Evolutionary conservation across 345 rosid species (phyloP).

Genomic region (Eutrema yunnanense): DNA sequence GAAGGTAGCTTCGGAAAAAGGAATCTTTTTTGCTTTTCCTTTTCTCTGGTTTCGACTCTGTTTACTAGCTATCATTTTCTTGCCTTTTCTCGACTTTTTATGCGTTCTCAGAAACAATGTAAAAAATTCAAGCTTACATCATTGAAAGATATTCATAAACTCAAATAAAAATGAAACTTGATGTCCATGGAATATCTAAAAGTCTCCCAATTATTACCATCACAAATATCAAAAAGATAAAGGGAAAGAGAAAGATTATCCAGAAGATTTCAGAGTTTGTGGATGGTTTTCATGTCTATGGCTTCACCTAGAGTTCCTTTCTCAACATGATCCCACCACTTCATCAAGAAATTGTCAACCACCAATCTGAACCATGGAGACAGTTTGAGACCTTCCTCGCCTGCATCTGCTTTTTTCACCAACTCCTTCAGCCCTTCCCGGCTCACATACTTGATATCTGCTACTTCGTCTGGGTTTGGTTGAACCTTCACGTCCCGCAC

Average conservation of each 20-base stretch:
- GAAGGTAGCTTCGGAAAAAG: neutral
- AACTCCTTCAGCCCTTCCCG: constrained; percentile 76
- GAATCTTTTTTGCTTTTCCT: constrained; percentile 13
- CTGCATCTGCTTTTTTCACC: constrained; percentile 85
- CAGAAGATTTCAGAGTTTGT: constrained; percentile 40
- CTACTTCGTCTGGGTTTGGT: constrained; percentile 95
- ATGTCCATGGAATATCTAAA: neutral
- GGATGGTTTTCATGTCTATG: constrained; percentile 76
- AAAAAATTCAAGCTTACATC: neutral
- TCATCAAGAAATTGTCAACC: constrained; percentile 89
- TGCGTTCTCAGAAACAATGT: neutral
- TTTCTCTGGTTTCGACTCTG: constrained; percentile 20
- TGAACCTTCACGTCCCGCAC: constrained; percentile 66
- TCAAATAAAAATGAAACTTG: neutral
- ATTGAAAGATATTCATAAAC: neutral
- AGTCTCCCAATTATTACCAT: constrained; percentile 7
- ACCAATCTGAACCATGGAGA: constrained; percentile 98
- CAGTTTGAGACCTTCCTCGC: constrained; percentile 81
- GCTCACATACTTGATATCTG: constrained; percentile 70
- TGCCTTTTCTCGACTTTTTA: neutral
- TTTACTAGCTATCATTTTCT: neutral
- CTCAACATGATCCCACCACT: constrained; percentile 95
- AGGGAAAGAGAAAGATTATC: neutral
- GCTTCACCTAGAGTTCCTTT: constrained; percentile 67
- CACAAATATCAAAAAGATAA: neutral